phyloP scores from a whole-genome alignment of 179 eudicot genomes.

The Sideroxylon spinosum region DNA sequence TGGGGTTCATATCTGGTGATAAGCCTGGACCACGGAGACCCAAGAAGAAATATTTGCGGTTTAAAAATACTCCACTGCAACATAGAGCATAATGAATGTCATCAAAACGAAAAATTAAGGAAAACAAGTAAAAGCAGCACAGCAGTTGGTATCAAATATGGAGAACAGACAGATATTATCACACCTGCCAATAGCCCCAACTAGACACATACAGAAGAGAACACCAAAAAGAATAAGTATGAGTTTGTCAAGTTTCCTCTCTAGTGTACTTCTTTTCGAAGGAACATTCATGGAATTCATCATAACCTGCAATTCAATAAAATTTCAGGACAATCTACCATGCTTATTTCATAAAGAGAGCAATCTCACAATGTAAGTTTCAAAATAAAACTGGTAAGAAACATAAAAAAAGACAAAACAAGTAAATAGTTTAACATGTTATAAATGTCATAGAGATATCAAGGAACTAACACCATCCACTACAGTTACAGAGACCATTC shows the following conservation, averaged over 20 bases:
- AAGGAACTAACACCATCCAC: conserved; percentile 4
- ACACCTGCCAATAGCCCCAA: conserved; percentile 95
- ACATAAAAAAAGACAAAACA: conserved; percentile 4
- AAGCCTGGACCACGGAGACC: conserved; percentile 45
- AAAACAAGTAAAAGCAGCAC: background rate
- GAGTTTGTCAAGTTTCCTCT: conserved; percentile 93
- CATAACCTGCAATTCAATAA: conserved; percentile 69
- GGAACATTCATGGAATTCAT: conserved; percentile 99
- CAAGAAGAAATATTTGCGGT: conserved; percentile 62
- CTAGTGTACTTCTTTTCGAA: conserved; percentile 96
- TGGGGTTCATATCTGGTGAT: conserved; percentile 72
- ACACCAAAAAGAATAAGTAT: conserved; percentile 75
- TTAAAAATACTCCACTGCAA: conserved; percentile 72
- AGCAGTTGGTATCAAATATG: background rate
- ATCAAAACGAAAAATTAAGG: conserved; percentile 8
- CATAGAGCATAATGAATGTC: conserved; percentile 19
- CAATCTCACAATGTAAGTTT: background rate
- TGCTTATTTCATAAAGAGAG: conserved; percentile 13
- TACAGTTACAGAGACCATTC: background rate
- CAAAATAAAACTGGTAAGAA: background rate
- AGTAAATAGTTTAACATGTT: background rate
- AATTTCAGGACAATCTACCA: background rate
- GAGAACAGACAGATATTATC: conserved; percentile 18
- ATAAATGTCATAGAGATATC: background rate
- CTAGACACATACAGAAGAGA: conserved; percentile 79